Evolutionary conservation across 345 rosid species (phyloP), one percentile per base, ranked within the genome.

Genomic region (Salix koriyanagi): DNA sequence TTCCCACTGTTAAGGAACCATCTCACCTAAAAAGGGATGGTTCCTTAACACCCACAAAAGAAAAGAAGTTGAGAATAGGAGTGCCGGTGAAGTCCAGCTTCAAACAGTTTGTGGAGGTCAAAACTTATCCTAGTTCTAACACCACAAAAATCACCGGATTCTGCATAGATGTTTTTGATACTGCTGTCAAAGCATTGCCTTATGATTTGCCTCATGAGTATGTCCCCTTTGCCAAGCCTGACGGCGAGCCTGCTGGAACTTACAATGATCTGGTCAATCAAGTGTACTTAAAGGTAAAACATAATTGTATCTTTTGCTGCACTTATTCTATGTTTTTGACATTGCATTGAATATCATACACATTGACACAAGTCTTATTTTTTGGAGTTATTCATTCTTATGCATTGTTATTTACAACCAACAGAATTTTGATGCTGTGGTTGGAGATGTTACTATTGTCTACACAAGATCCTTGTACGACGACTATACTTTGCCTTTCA

Each of bases 91-190:
- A 70, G 23, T 10, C 0, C 1, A 86, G 85, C 4, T 88, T 82
- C 42, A 23, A 14, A 0, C 85, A 87, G 46, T 85, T 81, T 34
- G 69, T 85, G 21, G 54, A 78, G 6, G 73, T 79, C 4, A 67
- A 30, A 36, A 85, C 5, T 37, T 46, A 65, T 72, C 52, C 77
- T 32, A 74, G 56, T 21, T 90, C 89, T 46, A 70, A 77, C 46
- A 7, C 65, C 26, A 8, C 41, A 8, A 39, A 54, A 41, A 73
- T 90, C 75, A 70, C 85, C 37, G 98, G 98, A 44, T 94, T 82
- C 86, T 90, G 97, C 87, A 88, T 91, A 36, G 98, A 92, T 69
- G 91, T 94, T 36, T 94, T 92, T 78, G 81, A 66, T 41, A 88
- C 91, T 5, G 97, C 90, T n/a, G n/a, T 90, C 52, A 88, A 86